Evolutionary conservation across 768 basidiomycete species (phyloP), one percentile per base, ranked within the genome.

Genomic region (Stropharia rugosoannulata): DNA sequence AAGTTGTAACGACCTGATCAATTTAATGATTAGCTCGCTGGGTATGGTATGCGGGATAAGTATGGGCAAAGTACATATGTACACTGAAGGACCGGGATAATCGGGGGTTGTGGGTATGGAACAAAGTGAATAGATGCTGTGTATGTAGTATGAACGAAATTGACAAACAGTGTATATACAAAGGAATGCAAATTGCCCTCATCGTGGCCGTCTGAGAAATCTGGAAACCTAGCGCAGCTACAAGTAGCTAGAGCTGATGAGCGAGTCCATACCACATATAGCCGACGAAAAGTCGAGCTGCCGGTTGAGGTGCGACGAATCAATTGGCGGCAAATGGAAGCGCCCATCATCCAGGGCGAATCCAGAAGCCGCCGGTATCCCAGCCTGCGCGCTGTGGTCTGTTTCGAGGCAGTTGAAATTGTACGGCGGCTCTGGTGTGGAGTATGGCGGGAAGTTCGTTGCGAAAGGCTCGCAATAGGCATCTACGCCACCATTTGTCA

Each of bases 281-380:
- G 74, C 68, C 32, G 70, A 63, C 44, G 71, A 70, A 57, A 73
- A 73, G 49, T 69, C 68, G 18, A 70, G 59, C 56, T 68, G 63
- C 58, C 67, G 61, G 29, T 61, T 61, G 5, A 59, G 61, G 64
- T 70, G 67, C 52, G 66, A 64, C 44, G 64, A 61, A 43, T 35
- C 13, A 36, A 55, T 40, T 42, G 56, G 45, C 48, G 63, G 51
- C 25, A 60, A 50, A 29, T 61, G 60, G 63, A 65, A 69, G 37
- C 54, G 51, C 9, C 32, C 42, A 50, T 32, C 29, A 32, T 66
- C 15, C 46, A 29, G 27, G 10, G 27, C 11, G 6, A 45, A 71
- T n/a, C 55, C 63, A 59, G 62, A 56, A 57, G 64, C 42, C 45
- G 60, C 51, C 50, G 49, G 60, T 39, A 32, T 1, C 29, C 5